phyloP scores from a whole-genome alignment of 2,329 filamentous ascomycete genomes.

The Scytalidium sp. region DNA sequence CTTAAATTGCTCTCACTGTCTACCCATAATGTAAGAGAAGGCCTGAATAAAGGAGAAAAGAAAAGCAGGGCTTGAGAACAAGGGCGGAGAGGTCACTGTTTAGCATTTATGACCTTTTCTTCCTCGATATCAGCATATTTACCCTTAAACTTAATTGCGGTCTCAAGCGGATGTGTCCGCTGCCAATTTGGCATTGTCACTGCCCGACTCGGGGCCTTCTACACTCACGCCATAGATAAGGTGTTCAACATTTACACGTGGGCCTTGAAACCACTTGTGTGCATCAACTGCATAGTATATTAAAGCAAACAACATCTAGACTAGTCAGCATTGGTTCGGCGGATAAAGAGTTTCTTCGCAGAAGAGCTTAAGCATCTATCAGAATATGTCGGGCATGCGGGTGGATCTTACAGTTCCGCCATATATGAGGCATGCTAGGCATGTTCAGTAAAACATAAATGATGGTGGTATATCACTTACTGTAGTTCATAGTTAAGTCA shows the following conservation, averaged over 20 bases:
- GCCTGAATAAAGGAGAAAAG: too few relatives aligned
- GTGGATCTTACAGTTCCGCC: constrained; percentile 48
- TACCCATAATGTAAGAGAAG: too few relatives aligned
- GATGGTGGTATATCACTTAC: background rate
- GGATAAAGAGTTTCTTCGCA: background rate
- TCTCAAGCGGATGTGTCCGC: too few relatives aligned
- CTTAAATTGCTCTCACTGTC: too few relatives aligned
- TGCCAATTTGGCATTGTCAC: constrained; percentile 30
- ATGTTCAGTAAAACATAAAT: background rate
- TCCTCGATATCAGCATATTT: too few relatives aligned
- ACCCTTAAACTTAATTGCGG: too few relatives aligned
- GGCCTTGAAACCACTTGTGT: constrained; percentile 67
- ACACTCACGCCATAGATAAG: constrained; percentile 8
- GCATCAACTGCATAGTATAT: constrained; percentile 64
- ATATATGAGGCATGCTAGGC: constrained; percentile 55
- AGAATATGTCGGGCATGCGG: background rate
- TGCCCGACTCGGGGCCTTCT: constrained; percentile 32
- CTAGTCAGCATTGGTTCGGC: background rate
- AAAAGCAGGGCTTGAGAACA: too few relatives aligned
- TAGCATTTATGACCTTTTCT: too few relatives aligned
- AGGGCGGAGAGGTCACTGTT: too few relatives aligned
- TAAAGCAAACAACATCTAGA: constrained; percentile 50
- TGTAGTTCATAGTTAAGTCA: constrained; percentile 62
- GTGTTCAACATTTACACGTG: constrained; percentile 61
- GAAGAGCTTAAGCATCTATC: background rate